These are phyloP conservation scores for Posidonia australis DNA, from an alignment of 106 monocot species.

Conservation along the genomic window DNA sequence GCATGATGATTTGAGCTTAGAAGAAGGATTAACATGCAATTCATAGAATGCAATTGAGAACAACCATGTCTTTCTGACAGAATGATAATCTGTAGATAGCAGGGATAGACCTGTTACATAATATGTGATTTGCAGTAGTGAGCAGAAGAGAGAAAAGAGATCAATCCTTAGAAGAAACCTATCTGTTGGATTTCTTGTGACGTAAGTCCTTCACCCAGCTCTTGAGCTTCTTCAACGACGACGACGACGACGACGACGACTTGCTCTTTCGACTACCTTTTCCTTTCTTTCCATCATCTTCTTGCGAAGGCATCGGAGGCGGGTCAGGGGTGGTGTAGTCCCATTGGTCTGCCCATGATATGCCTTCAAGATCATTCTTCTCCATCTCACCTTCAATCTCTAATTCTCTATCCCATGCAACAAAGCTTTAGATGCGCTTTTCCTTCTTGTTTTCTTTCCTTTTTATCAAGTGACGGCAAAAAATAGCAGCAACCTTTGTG, in stretches of 20 bases:
- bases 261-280: neutral
- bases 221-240: conserved; percentile 7
- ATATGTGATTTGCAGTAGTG: no score
- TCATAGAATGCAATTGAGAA: no score
- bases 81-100: no score
- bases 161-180: neutral
- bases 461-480: no score
- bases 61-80: no score
- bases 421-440: no score
- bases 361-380: neutral
- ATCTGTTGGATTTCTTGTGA: neutral
- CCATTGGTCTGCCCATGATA: conserved; percentile 17
- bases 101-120: no score
- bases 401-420: neutral
- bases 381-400: neutral
- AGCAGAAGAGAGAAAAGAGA: no score
- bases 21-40: no score
- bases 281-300: conserved; percentile 3
- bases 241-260: neutral
- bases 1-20: no score
- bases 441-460: no score
- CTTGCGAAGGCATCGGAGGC: neutral
- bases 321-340: conserved; percentile 14
- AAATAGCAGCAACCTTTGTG: no score
- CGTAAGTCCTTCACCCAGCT: conserved; percentile 8